Percentiles rank a stretch among this genome's conserved stretches.
Evolutionary conservation across 2,329 filamentous ascomycete species (phyloP).

Genomic region (Aspergillus caelatus): DNA sequence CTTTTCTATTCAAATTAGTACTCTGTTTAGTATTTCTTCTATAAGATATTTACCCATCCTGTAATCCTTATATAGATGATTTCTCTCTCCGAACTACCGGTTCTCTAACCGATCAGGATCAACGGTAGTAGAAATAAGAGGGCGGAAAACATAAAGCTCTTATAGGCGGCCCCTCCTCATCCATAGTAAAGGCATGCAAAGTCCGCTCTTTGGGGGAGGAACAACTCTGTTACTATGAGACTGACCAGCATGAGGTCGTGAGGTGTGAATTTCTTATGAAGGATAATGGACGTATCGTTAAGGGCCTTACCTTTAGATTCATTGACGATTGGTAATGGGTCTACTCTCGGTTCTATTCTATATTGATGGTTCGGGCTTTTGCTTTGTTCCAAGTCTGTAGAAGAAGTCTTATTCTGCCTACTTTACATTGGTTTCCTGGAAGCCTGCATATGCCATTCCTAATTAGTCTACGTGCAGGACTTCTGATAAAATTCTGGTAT

Average conservation of each 20-base stretch:
- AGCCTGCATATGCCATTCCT: neutral
- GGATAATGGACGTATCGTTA: neutral
- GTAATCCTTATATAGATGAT: neutral
- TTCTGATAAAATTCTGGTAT: neutral
- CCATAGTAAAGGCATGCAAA: neutral
- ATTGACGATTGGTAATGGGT: neutral
- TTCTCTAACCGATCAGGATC: neutral
- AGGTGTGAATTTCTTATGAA: neutral
- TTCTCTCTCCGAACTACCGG: neutral
- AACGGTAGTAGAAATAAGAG: neutral
- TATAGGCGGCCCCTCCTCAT: neutral
- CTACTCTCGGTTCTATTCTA: neutral
- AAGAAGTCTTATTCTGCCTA: no score
- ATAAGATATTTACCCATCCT: neutral
- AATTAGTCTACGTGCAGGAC: neutral
- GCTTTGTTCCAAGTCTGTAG: neutral
- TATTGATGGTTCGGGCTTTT: neutral
- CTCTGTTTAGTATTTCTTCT: neutral
- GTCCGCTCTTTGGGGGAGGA: neutral
- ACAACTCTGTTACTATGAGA: neutral
- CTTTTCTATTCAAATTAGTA: neutral
- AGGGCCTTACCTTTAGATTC: neutral
- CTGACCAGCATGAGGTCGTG: neutral
- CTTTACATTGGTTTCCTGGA: neutral
- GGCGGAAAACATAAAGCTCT: neutral